Evolutionary conservation across 805 yeast genomes (phyloP).

Genomic region (Lipomyces sp.): DNA sequence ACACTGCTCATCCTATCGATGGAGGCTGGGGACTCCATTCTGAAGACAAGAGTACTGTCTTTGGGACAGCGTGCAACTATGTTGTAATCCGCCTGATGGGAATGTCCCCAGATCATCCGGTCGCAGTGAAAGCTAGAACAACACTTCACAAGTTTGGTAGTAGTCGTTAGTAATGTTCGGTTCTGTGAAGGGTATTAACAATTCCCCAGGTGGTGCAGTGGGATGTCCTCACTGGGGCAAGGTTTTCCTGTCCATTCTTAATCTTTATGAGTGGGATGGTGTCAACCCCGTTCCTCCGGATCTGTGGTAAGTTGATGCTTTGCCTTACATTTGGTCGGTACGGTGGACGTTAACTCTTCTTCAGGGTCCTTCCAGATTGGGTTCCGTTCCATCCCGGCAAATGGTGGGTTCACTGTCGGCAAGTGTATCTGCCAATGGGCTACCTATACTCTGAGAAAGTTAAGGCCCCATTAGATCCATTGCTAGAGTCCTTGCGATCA

Average conservation of each 20-base stretch:
- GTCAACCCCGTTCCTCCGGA: constrained; percentile 99
- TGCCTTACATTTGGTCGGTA: not conserved
- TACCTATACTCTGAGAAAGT: constrained; percentile 65
- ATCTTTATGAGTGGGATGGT: constrained; percentile 91
- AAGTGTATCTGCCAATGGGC: constrained; percentile 85
- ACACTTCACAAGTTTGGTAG: constrained; percentile 59
- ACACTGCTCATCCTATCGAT: constrained; percentile 93
- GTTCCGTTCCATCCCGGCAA: constrained; percentile 89
- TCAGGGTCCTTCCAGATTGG: constrained; percentile 66
- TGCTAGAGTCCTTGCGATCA: constrained; percentile 65
- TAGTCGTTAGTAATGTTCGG: not conserved
- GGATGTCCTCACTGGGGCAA: constrained; percentile 98
- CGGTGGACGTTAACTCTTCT: not conserved
- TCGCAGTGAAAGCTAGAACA: constrained; percentile 72
- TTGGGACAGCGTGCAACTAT: constrained; percentile 90
- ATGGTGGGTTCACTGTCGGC: constrained; percentile 99
- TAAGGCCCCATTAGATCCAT: constrained; percentile 64
- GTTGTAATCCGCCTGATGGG: constrained; percentile 83
- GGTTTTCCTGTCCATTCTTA: constrained; percentile 80
- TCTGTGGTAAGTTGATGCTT: constrained; percentile 56
- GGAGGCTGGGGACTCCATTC: constrained; percentile 99
- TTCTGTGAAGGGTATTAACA: not conserved
- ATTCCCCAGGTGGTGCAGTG: constrained; percentile 75
- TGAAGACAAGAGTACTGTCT: constrained; percentile 90
- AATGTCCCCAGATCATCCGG: constrained; percentile 71